Conservation (phyloP, 768 basidiomycete genomes). For the Mycena maculata region DNA sequence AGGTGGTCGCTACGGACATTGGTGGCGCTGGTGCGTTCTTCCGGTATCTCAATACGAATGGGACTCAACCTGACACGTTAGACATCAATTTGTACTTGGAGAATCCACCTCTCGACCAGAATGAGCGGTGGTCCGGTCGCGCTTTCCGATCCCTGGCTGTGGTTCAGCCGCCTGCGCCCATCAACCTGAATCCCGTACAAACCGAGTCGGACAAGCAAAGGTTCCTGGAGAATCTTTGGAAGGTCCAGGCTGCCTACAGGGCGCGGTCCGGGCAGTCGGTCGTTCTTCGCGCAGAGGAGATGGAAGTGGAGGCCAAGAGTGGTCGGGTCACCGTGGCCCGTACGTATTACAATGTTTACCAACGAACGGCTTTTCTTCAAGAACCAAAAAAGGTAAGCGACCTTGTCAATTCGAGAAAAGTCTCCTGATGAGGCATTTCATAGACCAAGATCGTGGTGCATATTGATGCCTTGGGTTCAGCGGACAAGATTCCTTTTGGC, state of each 20-base stretch:
- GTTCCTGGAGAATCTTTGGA: slow-evolving; percentile 92
- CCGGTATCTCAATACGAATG: slow-evolving; percentile 6
- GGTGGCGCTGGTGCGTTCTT: slow-evolving; percentile 80
- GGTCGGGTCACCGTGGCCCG: slow-evolving; percentile 75
- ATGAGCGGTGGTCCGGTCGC: slow-evolving; percentile 89
- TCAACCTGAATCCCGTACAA: slow-evolving; percentile 73
- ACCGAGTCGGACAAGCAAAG: slow-evolving; percentile 78
- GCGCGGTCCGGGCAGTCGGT: slow-evolving; percentile 80
- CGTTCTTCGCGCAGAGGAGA: slow-evolving; percentile 75
- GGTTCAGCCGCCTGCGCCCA: slow-evolving; percentile 77
- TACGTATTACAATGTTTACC: slow-evolving; percentile 92
- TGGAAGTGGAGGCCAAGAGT: slow-evolving; percentile 77
- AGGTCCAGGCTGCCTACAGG: slow-evolving; percentile 84
- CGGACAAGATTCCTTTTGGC: slow-evolving; percentile 84
- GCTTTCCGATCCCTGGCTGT: slow-evolving; percentile 84
- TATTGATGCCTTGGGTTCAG: slow-evolving; percentile 79
- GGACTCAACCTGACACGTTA: slow-evolving; percentile 42
- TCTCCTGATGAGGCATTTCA: slow-evolving; percentile 4
- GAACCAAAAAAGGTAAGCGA: slow-evolving; percentile 79
- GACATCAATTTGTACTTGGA: slow-evolving; percentile 91
- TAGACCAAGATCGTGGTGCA: slow-evolving; percentile 92
- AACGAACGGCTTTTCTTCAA: slow-evolving; percentile 80
- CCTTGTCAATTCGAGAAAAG: slow-evolving; percentile 5
- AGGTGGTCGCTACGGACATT: slow-evolving; percentile 84
- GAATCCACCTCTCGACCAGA: slow-evolving; percentile 82